A percentile compares a stretch with the other conserved stretches of the same genome.
These are phyloP conservation scores for Cymbopogon citratus DNA, from an alignment of 176 grass and related monocot genomes.

Conservation along the genomic window DNA sequence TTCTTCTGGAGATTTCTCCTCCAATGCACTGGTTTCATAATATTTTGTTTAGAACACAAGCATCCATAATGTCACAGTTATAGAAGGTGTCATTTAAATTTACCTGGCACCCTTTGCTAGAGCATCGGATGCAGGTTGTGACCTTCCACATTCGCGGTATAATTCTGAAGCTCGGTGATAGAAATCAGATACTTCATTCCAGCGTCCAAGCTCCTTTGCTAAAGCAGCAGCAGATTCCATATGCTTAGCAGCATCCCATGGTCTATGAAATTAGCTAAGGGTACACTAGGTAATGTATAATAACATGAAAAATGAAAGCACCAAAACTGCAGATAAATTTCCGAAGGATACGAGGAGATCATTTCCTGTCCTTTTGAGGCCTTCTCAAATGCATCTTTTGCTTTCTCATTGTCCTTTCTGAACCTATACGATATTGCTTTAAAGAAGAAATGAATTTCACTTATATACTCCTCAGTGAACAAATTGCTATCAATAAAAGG, in stretches of 20 bases:
- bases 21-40: conserved; percentile 63
- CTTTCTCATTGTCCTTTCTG: conserved; percentile 89
- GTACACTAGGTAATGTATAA: conserved; percentile 12
- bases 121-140: conserved; percentile 98
- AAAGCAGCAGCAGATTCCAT: conserved; percentile 91
- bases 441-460: conserved; percentile 28
- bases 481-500: neutral
- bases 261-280: conserved; percentile 55
- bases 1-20: conserved; percentile 77
- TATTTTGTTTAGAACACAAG: conserved; percentile 23
- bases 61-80: neutral
- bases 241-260: conserved; percentile 99
- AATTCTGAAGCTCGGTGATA: conserved; percentile 89
- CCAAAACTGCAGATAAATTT: conserved; percentile 7
- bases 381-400: conserved; percentile 98
- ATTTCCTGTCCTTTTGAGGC: conserved; percentile 99
- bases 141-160: conserved; percentile 83
- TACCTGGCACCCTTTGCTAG: conserved; percentile 95
- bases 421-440: conserved; percentile 86
- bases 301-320: conserved; percentile 13
- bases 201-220: conserved; percentile 80
- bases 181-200: conserved; percentile 85
- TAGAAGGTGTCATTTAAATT: neutral
- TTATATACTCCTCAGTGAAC: neutral
- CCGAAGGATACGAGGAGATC: conserved; percentile 82